Conservation (phyloP, 257 asterid genomes). For the Euphrasia confusa region DNA sequence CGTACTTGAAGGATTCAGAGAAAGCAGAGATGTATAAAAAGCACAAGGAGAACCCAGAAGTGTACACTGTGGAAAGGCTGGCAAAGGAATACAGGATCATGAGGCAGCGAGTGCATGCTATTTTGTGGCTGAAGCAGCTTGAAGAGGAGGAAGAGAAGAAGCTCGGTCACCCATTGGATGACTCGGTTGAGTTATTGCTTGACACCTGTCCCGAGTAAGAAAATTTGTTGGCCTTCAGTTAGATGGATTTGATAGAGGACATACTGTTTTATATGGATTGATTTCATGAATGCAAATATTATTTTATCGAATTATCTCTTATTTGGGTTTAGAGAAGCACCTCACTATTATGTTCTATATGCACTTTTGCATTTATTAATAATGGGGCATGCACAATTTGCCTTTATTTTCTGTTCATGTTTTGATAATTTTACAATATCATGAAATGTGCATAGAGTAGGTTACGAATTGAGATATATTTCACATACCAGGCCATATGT, state of each 20-base stretch:
- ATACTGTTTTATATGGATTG: background rate
- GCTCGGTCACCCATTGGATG: conserved; percentile 70
- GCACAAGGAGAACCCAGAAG: conserved; percentile 86
- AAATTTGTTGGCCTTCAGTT: conserved; percentile 16
- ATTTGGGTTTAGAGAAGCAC: background rate
- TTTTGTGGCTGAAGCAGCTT: conserved; percentile 69
- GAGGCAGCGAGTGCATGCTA: conserved; percentile 98
- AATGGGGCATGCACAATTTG: background rate
- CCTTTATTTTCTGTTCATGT: background rate
- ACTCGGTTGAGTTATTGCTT: conserved; percentile 62
- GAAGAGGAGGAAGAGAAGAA: conserved; percentile 88
- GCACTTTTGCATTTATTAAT: background rate
- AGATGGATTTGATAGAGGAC: background rate
- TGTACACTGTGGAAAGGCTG: conserved; percentile 73
- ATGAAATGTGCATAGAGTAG: background rate
- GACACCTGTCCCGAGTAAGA: conserved; percentile 93
- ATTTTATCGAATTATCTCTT: background rate
- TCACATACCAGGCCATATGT: conserved; percentile 1
- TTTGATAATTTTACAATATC: background rate
- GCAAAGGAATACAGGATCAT: conserved; percentile 90
- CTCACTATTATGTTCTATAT: background rate
- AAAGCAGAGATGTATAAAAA: conserved; percentile 83
- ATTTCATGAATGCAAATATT: background rate
- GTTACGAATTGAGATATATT: background rate
- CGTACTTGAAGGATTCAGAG: conserved; percentile 77